Evolutionary conservation across 495 filamentous ascomycete genomes (phyloP).

Genomic region (Xylaria castorea): DNA sequence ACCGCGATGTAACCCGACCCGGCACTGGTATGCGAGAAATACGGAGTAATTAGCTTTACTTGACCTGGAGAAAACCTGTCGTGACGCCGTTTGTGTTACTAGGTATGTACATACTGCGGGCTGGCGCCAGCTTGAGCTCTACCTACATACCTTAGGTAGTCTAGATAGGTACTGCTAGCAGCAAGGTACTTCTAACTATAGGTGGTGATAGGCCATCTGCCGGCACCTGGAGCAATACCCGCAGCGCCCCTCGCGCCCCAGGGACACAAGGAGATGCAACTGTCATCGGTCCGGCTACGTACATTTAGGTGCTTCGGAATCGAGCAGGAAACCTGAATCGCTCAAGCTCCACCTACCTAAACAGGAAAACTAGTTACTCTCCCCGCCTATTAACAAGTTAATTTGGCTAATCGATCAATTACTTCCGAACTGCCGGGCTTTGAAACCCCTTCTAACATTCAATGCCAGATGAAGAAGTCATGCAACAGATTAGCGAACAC

Average conservation of each 20-base stretch:
- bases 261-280: neutral
- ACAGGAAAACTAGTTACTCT: neutral
- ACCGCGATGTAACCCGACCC: slow-evolving; percentile 11
- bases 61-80: neutral
- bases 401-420: neutral
- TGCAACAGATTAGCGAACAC: neutral
- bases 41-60: slow-evolving; percentile 5
- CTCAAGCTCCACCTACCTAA: neutral
- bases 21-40: slow-evolving; percentile 18
- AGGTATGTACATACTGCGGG: neutral
- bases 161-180: too few species aligned
- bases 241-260: too few species aligned
- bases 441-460: neutral
- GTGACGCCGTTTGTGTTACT: neutral
- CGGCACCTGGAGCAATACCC: too few species aligned
- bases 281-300: neutral
- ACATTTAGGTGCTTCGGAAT: neutral
- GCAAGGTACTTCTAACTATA: too few species aligned
- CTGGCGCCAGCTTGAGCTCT: neutral
- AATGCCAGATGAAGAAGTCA: neutral
- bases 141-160: too few species aligned
- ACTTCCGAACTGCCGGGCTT: neutral
- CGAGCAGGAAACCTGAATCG: neutral
- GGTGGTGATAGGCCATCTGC: too few species aligned
- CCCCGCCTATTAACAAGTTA: neutral